Evolutionary conservation across 23 red algal species (phyloP).

Genomic region (Gracilaria gracilis): DNA sequence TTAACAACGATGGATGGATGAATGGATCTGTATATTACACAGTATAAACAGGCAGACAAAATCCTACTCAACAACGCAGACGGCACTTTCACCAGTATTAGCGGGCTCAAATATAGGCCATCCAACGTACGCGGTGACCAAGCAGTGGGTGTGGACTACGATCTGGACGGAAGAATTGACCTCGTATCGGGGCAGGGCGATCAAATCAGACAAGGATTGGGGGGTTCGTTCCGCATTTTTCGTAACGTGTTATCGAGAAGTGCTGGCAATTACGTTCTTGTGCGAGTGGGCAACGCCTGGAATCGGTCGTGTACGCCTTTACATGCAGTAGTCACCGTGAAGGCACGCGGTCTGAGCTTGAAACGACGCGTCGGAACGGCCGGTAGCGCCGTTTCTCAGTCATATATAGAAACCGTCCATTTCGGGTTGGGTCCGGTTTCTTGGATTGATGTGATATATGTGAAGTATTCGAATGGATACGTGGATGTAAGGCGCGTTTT

Average conservation of each 20-base stretch:
- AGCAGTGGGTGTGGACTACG: conserved; percentile 50
- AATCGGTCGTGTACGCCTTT: conserved; percentile 30
- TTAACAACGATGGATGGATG: conserved; percentile 82
- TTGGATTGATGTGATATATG: conserved; percentile 1
- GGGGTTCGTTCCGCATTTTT: conserved; percentile 48
- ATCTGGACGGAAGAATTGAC: conserved; percentile 62
- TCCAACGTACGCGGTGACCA: conserved; percentile 36
- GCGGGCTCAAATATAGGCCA: background rate
- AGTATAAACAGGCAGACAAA: conserved; percentile 31
- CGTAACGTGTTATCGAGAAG: conserved; percentile 5
- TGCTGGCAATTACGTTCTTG: conserved; percentile 37
- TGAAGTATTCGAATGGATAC: conserved; percentile 26
- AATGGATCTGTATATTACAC: conserved; percentile 65
- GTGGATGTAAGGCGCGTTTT: background rate
- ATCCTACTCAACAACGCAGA: conserved; percentile 66
- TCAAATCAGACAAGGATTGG: conserved; percentile 12
- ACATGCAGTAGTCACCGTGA: conserved; percentile 46
- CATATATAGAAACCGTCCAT: conserved; percentile 48
- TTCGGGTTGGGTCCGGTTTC: conserved; percentile 37
- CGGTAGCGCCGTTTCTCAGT: conserved; percentile 37
- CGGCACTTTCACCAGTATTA: conserved; percentile 29
- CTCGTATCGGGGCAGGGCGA: conserved; percentile 47
- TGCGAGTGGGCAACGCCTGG: conserved; percentile 63
- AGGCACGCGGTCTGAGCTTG: conserved; percentile 25
- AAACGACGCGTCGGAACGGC: conserved; percentile 56